Conservation (phyloP, 108 stramenopile species). For the Nitzschia sp. region DNA sequence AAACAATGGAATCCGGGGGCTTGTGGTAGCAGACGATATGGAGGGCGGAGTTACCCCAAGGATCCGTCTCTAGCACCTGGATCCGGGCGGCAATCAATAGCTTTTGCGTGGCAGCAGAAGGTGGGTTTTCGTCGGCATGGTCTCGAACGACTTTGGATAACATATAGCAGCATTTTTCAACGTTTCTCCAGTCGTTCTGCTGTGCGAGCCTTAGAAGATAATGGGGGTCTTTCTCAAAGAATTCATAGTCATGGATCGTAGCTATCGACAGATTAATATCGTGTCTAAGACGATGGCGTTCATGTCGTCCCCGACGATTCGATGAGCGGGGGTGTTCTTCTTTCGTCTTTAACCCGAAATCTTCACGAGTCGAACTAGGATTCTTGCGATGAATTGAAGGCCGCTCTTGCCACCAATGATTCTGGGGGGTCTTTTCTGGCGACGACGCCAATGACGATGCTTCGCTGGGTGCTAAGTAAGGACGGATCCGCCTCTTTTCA, state of each 20-base stretch:
- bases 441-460: too few relatives aligned
- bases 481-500: too few relatives aligned
- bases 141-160: background rate
- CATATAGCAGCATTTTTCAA: background rate
- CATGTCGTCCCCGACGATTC: background rate
- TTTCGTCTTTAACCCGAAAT: too few relatives aligned
- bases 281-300: background rate
- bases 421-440: too few relatives aligned
- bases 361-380: too few relatives aligned
- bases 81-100: background rate
- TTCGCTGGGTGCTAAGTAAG: too few relatives aligned
- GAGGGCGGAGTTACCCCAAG: slow-evolving; percentile 6
- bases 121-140: background rate
- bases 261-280: background rate
- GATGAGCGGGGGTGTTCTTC: too few relatives aligned
- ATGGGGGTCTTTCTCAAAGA: background rate
- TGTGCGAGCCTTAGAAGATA: background rate
- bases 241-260: background rate
- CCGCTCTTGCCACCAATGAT: too few relatives aligned
- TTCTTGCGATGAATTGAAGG: too few relatives aligned
- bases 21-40: slow-evolving; percentile 12
- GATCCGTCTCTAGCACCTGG: background rate
- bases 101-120: background rate
- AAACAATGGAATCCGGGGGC: background rate
- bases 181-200: background rate